phyloP scores from a whole-genome alignment of 2,329 filamentous ascomycete genomes.

The Claviceps paspali region DNA sequence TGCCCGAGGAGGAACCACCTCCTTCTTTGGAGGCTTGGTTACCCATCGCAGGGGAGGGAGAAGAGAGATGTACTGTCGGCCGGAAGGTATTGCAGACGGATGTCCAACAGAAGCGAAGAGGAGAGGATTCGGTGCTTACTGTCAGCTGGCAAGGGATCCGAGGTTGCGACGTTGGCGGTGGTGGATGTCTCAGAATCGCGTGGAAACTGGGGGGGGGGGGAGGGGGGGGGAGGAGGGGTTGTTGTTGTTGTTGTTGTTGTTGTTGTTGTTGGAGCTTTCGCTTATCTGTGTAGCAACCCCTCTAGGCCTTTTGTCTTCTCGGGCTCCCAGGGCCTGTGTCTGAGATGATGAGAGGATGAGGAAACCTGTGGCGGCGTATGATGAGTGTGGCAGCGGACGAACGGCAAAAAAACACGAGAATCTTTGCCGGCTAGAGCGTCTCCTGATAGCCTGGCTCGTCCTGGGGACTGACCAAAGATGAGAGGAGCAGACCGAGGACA shows the following conservation, averaged over 20 bases:
- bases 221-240: no score
- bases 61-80: slow-evolving; percentile 1
- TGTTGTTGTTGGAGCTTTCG: slow-evolving; percentile 4
- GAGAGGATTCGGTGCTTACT: slow-evolving; percentile 3
- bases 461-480: no score
- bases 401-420: no score
- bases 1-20: slow-evolving; percentile 29
- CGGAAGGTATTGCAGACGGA: neutral
- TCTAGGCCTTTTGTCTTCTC: neutral
- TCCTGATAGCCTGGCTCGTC: no score
- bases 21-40: slow-evolving; percentile 56
- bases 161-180: slow-evolving; percentile 5
- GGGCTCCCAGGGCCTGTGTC: no score
- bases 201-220: slow-evolving; percentile 12
- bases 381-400: no score
- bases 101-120: slow-evolving; percentile 8
- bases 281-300: neutral
- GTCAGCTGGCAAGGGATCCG: neutral
- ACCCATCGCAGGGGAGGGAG: slow-evolving; percentile 41
- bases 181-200: slow-evolving; percentile 15
- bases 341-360: no score
- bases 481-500: neutral
- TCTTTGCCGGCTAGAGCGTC: no score
- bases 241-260: no score
- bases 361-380: neutral